These are phyloP conservation scores for Cucumis melo DNA, from an alignment of 306 rosid species.

Conservation along the genomic window DNA sequence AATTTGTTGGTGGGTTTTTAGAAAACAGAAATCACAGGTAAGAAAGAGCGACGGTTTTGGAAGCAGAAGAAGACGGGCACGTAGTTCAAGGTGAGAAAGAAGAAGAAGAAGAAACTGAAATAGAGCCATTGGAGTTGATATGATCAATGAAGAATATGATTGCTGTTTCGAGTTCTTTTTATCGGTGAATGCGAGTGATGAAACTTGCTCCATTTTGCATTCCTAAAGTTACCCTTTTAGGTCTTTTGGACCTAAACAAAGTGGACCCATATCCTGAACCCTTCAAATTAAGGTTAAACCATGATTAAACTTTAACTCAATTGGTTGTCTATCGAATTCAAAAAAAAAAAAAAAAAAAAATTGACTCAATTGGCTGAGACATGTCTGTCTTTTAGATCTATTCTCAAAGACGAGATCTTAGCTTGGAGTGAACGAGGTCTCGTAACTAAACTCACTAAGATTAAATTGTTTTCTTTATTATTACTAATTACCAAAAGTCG, in stretches of 20 bases:
- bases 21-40: neutral
- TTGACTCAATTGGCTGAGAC: too few relatives aligned
- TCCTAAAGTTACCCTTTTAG: neutral
- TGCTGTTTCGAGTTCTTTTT: constrained; percentile 2
- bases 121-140: neutral
- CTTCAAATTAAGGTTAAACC: neutral
- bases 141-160: neutral
- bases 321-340: too few relatives aligned
- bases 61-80: neutral
- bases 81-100: neutral
- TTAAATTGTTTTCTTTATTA: too few relatives aligned
- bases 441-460: too few relatives aligned
- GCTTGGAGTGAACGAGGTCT: too few relatives aligned
- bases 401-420: too few relatives aligned
- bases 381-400: too few relatives aligned
- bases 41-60: neutral
- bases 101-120: neutral
- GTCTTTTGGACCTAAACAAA: neutral
- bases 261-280: neutral
- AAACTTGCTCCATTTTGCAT: neutral
- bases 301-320: neutral
- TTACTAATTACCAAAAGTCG: too few relatives aligned
- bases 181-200: neutral
- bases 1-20: neutral
- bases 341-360: too few relatives aligned